Evolutionary conservation across 768 basidiomycete genomes (phyloP).

Genomic region (Multifurca ochricompacta): DNA sequence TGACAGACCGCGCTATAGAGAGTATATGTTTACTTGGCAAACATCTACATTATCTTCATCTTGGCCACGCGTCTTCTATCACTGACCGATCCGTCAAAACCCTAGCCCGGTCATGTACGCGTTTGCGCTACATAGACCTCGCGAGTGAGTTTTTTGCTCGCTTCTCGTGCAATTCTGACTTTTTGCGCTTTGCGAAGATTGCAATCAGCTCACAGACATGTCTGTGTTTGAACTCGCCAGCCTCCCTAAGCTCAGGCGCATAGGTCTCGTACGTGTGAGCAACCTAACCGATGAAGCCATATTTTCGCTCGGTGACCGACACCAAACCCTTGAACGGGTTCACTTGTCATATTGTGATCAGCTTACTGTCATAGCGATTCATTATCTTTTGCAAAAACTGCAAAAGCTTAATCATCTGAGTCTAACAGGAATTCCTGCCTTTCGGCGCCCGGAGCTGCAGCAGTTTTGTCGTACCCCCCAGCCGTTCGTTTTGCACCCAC

Average conservation of each 20-base stretch:
- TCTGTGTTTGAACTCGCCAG: conserved; percentile 86
- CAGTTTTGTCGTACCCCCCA: conserved; percentile 87
- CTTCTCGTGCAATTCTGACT: conserved; percentile 15
- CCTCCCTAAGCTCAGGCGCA: conserved; percentile 83
- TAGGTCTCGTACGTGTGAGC: conserved; percentile 89
- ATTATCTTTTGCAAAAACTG: conserved; percentile 84
- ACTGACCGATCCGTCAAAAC: conserved; percentile 83
- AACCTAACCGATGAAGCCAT: conserved; percentile 94
- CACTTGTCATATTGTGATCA: conserved; percentile 97
- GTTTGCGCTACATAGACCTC: conserved; percentile 91
- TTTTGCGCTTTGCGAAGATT: conserved; percentile 45
- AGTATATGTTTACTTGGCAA: conserved; percentile 84
- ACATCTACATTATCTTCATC: conserved; percentile 88
- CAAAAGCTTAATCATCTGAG: conserved; percentile 90
- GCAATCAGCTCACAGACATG: conserved; percentile 81
- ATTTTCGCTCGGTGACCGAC: conserved; percentile 77
- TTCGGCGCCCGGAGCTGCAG: conserved; percentile 78
- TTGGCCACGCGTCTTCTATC: conserved; percentile 85
- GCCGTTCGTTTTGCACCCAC: conserved; percentile 42
- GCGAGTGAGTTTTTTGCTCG: conserved; percentile 59
- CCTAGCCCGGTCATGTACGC: conserved; percentile 79
- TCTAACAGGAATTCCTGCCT: conserved; percentile 93
- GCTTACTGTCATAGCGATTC: conserved; percentile 84
- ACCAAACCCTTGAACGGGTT: conserved; percentile 85
- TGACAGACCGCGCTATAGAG: conserved; percentile 79